Evolutionary conservation across 306 rosid species (phyloP), one percentile per base, ranked within the genome.

Genomic region (Luffa acutangula): DNA sequence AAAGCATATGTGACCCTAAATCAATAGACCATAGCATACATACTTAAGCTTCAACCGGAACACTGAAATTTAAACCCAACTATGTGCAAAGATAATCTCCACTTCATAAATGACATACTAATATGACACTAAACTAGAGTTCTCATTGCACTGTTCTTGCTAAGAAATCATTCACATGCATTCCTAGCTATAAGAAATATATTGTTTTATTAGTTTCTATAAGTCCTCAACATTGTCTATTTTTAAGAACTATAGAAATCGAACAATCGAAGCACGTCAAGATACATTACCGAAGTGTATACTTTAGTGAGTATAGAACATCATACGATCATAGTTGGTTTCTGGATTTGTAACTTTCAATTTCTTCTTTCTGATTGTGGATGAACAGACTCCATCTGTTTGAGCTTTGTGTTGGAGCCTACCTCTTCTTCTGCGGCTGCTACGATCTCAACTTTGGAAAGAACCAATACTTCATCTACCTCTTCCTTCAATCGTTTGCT

Each of bases 381-480:
- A 59, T 77, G 37, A 81, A 80, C 93, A 95, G 98, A 80, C 80
- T 92, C 48, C 91, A 91, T 87, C 56, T 91, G 64, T 86, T 87
- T 37, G 97, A 95, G 86, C 95, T 92, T 75, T 78, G 75, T 31
- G 90, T 91, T 56, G 97, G 97, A 78, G 86, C 83, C 33, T 95
- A 91, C 82, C 97, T 95, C 79, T 92, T 90, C 85, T 84, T 91
- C 81, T 83, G 90, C 20, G 97, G 97, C 72, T 91, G 93, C 84
- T 92, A 91, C 2, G 98, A 95, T 79, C 79, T 95, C 73, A 60
- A 82, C 12, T 87, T 84, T 62, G 98, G 98, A 63, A 92, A 63
- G 89, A 94, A 92, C 80, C 82, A 80, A 75, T 92, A 82, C 84
- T 94, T 86, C 88, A 87, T 94, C 59, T 94, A 84, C 89, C 97